Evolutionary conservation across 768 basidiomycete genomes (phyloP).

Genomic region (Psilocybe subaeruginosa): DNA sequence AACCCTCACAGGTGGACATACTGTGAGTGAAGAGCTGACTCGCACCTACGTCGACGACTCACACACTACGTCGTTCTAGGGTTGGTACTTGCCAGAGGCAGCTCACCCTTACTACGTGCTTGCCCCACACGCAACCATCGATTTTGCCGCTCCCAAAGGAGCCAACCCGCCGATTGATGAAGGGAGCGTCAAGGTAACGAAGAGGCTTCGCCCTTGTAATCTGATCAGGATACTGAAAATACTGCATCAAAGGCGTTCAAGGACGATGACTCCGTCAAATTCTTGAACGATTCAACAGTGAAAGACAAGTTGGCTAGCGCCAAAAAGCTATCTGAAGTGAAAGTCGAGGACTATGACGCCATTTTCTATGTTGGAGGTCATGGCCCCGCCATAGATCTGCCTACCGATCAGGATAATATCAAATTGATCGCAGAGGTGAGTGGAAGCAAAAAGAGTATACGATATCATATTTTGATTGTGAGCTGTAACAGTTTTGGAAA

Average conservation of each 20-base stretch:
- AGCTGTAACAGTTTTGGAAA: slow-evolving; percentile 59
- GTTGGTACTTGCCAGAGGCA: slow-evolving; percentile 80
- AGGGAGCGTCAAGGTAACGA: slow-evolving; percentile 49
- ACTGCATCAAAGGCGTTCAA: slow-evolving; percentile 43
- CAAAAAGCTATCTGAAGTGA: slow-evolving; percentile 64
- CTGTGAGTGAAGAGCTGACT: slow-evolving; percentile 36
- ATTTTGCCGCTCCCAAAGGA: slow-evolving; percentile 63
- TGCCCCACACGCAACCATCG: slow-evolving; percentile 50
- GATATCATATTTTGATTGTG: background rate
- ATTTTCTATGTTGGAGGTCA: slow-evolving; percentile 84
- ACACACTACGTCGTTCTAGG: slow-evolving; percentile 36
- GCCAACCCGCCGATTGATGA: slow-evolving; percentile 75
- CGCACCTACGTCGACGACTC: background rate
- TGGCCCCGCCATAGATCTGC: slow-evolving; percentile 75
- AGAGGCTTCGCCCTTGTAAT: background rate
- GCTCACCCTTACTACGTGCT: slow-evolving; percentile 73
- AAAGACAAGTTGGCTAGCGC: slow-evolving; percentile 55
- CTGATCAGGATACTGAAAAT: background rate
- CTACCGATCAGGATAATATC: slow-evolving; percentile 56
- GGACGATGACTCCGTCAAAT: slow-evolving; percentile 58
- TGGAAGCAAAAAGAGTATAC: slow-evolving; percentile 18
- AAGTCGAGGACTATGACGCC: slow-evolving; percentile 64
- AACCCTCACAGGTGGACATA: slow-evolving; percentile 51
- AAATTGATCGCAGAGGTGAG: slow-evolving; percentile 59
- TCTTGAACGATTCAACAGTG: slow-evolving; percentile 59